Evolutionary conservation across 1,139 yeast genomes (phyloP).

Genomic region (Geotrichum fermentans): DNA sequence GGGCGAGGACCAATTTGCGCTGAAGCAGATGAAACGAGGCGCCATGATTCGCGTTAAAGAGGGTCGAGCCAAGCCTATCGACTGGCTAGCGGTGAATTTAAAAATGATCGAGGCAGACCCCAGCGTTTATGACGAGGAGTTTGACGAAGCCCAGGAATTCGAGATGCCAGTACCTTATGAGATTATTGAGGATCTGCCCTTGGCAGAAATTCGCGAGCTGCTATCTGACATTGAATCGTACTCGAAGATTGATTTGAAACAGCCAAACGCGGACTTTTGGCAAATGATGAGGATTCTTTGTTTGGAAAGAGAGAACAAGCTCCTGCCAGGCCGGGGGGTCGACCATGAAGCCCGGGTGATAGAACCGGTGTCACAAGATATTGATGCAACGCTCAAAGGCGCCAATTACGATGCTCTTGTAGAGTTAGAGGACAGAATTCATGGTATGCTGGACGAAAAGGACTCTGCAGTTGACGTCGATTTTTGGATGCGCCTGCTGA

Average conservation of each 20-base stretch:
- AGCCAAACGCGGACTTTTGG: conserved; percentile 29
- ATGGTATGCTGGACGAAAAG: conserved; percentile 25
- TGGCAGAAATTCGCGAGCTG: conserved; percentile 23
- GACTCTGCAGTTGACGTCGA: conserved; percentile 31
- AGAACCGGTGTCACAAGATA: conserved; percentile 31
- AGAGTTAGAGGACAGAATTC: conserved; percentile 28
- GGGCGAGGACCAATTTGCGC: conserved; percentile 35
- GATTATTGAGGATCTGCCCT: conserved; percentile 22
- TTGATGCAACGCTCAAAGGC: conserved; percentile 32
- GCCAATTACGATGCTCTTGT: conserved; percentile 30
- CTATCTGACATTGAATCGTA: conserved; percentile 25
- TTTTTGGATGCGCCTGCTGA: conserved; percentile 35
- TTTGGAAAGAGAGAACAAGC: conserved; percentile 9
- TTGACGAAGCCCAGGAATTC: conserved; percentile 24
- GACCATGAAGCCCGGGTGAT: conserved; percentile 24
- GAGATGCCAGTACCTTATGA: conserved; percentile 26
- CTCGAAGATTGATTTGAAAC: conserved; percentile 23
- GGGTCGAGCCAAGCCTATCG: conserved; percentile 31
- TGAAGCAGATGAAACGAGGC: conserved; percentile 34
- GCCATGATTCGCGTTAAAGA: conserved; percentile 35
- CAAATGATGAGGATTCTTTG: conserved; percentile 19
- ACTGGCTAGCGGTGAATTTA: conserved; percentile 30
- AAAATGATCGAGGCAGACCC: conserved; percentile 25
- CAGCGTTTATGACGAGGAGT: conserved; percentile 23
- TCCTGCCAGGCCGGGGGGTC: conserved; percentile 13